Evolutionary conservation across 768 basidiomycete species (phyloP).

Genomic region (Pleurotus platypus): DNA sequence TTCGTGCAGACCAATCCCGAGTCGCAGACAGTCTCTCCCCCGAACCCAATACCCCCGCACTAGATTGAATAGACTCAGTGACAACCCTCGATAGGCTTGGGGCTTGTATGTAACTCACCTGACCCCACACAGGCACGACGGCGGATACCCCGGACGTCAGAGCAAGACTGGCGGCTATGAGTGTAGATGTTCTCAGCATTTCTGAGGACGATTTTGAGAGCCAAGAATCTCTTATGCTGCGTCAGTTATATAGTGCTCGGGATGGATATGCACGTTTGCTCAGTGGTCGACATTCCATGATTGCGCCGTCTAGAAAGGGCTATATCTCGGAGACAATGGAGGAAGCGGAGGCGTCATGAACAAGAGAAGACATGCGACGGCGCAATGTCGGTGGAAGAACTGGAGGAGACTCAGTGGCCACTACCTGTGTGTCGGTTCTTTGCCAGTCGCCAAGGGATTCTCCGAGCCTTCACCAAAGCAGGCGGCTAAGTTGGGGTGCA

Average conservation of each 20-base stretch:
- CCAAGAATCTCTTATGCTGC: not conserved
- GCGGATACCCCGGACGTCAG: constrained; percentile 1
- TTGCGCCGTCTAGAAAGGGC: constrained; percentile 6
- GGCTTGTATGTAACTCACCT: not conserved
- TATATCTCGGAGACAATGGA: constrained; percentile 2
- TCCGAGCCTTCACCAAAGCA: constrained; percentile 2
- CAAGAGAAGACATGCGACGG: not conserved
- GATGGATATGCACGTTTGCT: too few relatives aligned
- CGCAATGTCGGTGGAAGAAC: constrained; percentile 1
- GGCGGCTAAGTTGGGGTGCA: not conserved
- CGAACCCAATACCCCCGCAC: constrained; percentile 52
- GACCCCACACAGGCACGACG: constrained; percentile 3
- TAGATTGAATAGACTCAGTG: too few relatives aligned
- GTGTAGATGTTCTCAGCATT: constrained; percentile 1
- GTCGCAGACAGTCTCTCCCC: constrained; percentile 46
- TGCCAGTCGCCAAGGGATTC: not conserved
- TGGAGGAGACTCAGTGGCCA: too few relatives aligned
- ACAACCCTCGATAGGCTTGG: not conserved
- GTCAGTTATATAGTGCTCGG: not conserved
- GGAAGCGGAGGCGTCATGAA: not conserved
- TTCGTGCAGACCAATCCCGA: constrained; percentile 42
- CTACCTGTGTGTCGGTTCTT: not conserved
- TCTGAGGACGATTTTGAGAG: not conserved
- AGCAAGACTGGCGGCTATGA: not conserved
- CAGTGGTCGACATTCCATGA: not conserved